Conservation (phyloP, 371 early-diverging fungal species). For the Mucor irregularis region DNA sequence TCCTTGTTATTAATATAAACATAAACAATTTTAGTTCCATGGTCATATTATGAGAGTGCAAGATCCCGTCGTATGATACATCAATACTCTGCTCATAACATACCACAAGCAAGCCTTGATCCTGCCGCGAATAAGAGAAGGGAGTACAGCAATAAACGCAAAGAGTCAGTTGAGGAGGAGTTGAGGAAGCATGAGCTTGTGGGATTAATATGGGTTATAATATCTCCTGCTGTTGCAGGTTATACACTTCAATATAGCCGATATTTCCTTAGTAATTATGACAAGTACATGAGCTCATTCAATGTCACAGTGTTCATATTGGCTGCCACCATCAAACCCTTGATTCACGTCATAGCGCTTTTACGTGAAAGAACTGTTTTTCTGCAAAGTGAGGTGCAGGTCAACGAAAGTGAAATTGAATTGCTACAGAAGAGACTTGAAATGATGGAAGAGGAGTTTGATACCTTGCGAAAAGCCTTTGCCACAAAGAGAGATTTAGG, state of each 20-base stretch:
- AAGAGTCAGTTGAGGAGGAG: slow-evolving; percentile 29
- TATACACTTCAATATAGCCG: slow-evolving; percentile 58
- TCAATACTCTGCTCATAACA: slow-evolving; percentile 10
- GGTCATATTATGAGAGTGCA: slow-evolving; percentile 71
- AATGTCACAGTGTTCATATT: slow-evolving; percentile 63
- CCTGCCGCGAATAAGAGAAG: neutral
- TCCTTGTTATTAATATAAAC: neutral
- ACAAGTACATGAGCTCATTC: slow-evolving; percentile 58
- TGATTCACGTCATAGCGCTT: slow-evolving; percentile 49
- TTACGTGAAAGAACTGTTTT: slow-evolving; percentile 54
- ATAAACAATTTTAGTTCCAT: slow-evolving; percentile 49
- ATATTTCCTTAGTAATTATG: slow-evolving; percentile 55
- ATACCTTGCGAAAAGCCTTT: slow-evolving; percentile 55
- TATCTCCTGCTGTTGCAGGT: slow-evolving; percentile 64
- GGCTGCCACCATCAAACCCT: slow-evolving; percentile 59
- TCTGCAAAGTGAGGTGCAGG: slow-evolving; percentile 52
- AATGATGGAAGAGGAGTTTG: slow-evolving; percentile 58
- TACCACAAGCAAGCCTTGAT: slow-evolving; percentile 1
- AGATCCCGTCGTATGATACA: slow-evolving; percentile 53
- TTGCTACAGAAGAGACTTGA: slow-evolving; percentile 43
- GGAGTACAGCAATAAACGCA: slow-evolving; percentile 4
- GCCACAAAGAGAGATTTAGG: slow-evolving; percentile 68
- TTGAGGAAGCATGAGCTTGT: slow-evolving; percentile 57
- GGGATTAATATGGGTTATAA: slow-evolving; percentile 54
- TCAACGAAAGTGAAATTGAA: slow-evolving; percentile 49